phyloP scores from a whole-genome alignment of 2,329 filamentous ascomycete species.

The Penicillium sp. region DNA sequence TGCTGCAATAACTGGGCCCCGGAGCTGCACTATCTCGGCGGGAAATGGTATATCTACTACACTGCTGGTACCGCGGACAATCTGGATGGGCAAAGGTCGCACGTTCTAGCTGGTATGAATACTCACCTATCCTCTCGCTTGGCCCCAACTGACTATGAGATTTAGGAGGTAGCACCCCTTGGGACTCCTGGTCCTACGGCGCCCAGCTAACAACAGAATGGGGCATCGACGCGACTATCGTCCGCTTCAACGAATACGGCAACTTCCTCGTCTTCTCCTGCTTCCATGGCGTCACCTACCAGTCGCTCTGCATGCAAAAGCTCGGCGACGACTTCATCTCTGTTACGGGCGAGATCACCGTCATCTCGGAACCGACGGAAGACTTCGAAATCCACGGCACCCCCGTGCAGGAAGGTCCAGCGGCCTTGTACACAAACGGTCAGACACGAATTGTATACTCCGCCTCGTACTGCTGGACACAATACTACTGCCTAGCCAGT shows the following conservation, averaged over 20 bases:
- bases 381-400: constrained; percentile 34
- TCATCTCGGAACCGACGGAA: constrained; percentile 55
- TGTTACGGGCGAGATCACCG: constrained; percentile 46
- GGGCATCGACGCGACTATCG: constrained; percentile 58
- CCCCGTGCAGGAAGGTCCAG: constrained; percentile 59
- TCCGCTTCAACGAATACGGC: constrained; percentile 51
- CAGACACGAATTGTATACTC: constrained; percentile 58
- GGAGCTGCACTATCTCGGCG: constrained; percentile 56
- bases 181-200: constrained; percentile 54
- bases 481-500: constrained; percentile 56
- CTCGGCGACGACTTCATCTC: constrained; percentile 13
- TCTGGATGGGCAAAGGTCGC: constrained; percentile 53
- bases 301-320: constrained; percentile 17
- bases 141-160: background rate
- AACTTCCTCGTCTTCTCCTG: constrained; percentile 61
- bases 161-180: constrained; percentile 53
- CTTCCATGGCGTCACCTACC: constrained; percentile 39
- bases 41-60: constrained; percentile 60
- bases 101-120: constrained; percentile 53
- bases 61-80: constrained; percentile 51
- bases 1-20: constrained; percentile 63
- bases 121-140: background rate
- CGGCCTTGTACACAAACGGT: constrained; percentile 56
- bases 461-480: constrained; percentile 60
- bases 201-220: constrained; percentile 52